phyloP scores from a whole-genome alignment of 2,329 filamentous ascomycete species.

The Lithohypha guttulata region DNA sequence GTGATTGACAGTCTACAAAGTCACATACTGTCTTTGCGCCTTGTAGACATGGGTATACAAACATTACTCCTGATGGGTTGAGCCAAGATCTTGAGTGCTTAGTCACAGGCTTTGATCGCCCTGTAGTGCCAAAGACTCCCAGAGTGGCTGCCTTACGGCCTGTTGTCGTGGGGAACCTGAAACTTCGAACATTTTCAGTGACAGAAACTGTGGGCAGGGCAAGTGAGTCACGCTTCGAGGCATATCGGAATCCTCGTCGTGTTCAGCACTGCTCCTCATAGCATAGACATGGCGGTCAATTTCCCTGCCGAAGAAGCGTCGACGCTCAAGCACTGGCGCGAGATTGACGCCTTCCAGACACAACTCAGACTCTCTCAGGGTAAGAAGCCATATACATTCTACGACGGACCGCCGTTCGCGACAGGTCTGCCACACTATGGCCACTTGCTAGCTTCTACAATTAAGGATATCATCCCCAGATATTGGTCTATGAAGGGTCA shows the following conservation, averaged over 20 bases:
- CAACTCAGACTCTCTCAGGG: constrained; percentile 80
- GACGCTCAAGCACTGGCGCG: constrained; percentile 75
- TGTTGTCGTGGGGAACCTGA: constrained; percentile 1
- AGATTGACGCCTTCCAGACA: constrained; percentile 81
- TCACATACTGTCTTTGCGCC: too few species aligned
- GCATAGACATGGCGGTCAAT: constrained; percentile 63
- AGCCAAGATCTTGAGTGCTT: background rate
- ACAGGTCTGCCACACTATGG: constrained; percentile 49
- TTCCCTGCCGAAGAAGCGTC: constrained; percentile 87
- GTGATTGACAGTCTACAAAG: too few species aligned
- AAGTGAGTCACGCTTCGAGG: constrained; percentile 7
- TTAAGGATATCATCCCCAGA: constrained; percentile 84
- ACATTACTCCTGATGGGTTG: background rate
- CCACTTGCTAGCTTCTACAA: constrained; percentile 73
- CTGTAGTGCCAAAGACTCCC: background rate
- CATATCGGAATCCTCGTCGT: background rate
- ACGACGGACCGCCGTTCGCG: constrained; percentile 67
- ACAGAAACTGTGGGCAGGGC: background rate
- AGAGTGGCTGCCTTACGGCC: background rate
- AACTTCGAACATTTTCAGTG: constrained; percentile 4
- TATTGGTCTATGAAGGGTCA: constrained; percentile 92
- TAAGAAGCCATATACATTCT: constrained; percentile 82
- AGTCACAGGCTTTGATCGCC: background rate
- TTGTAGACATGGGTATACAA: too few species aligned
- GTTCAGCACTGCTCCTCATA: background rate